Base-by-base conservation (phyloP, 1,284 basidiomycete species). In the Golubevia sp. region DNA sequence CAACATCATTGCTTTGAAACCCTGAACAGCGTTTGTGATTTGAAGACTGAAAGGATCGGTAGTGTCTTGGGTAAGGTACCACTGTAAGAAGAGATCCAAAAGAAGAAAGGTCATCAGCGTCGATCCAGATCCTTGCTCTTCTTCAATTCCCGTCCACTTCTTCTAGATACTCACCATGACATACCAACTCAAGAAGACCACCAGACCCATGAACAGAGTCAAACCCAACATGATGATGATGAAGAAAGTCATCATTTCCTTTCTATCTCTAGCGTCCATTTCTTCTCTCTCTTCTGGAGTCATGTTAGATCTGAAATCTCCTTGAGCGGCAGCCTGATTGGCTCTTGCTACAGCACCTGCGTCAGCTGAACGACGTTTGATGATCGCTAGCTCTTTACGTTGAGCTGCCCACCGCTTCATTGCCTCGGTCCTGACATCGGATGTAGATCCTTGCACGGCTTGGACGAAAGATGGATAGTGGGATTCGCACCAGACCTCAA, bases 401-500 rank as follows among this genome's bases (percentile, higher is more conserved):
- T 49, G 15, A 23, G 63, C 65, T 24, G 56, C 62, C 71, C 76
- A 82, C 4, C 60, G 61, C 26, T 70, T 64, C 38, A 75, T 60
- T 13, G 63, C 66, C 0, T 30, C 55, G 2, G 71, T 61, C 18
- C 78, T 73, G 1, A 66, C 64, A 48, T 81, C 80, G 11, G 51
- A 13, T 23, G 50, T 13, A 2, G 63, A 63, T 30, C 62, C 65
- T 15, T 55, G 5, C 63, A 66, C 2, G 55, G 34, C 0, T 59
- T 64, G 0, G 30, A 83, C 58, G 44, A 70, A 83, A 11, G 70
- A 70, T 1, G 81, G 81, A 55, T 79, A 83, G 63, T 71, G 74
- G 20, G 67, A 67, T 56, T 83, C 81, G 55, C 71, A 74, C 81
- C 81, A 83, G 38, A 63, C 60, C 56, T 83, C 77, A 59, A 83